phyloP scores from a whole-genome alignment of 257 asterid genomes.

The Nicotiana obtusifolia region DNA sequence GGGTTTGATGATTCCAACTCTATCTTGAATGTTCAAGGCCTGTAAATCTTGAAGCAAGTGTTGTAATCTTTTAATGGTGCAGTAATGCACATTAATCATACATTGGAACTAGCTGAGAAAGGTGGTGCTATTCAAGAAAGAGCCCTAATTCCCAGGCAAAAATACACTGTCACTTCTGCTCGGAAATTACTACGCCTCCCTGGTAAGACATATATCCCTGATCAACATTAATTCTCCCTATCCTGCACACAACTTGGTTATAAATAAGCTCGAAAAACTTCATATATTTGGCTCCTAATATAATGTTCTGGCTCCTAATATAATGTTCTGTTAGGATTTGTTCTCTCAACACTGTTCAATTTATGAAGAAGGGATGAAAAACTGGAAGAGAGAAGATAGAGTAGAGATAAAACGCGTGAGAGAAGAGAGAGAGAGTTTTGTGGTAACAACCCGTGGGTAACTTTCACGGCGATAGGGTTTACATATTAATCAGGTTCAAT shows the following conservation, averaged over 20 bases:
- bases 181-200: slow-evolving; percentile 25
- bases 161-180: slow-evolving; percentile 14
- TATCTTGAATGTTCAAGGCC: neutral
- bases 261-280: no score
- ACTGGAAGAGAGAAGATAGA: no score
- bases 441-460: no score
- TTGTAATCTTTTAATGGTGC: slow-evolving; percentile 8
- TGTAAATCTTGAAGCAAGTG: neutral
- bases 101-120: slow-evolving; percentile 32
- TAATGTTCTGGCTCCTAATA: no score
- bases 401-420: no score
- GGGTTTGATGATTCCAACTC: neutral
- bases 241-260: no score
- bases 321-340: no score
- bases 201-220: slow-evolving; percentile 9
- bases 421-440: no score
- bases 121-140: slow-evolving; percentile 21
- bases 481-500: no score
- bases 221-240: neutral
- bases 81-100: slow-evolving; percentile 30
- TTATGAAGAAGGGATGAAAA: no score
- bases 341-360: no score
- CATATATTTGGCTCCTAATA: neutral
- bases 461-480: no score
- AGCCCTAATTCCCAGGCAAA: slow-evolving; percentile 24